phyloP scores from a whole-genome alignment of 495 filamentous ascomycete genomes.

The Friedmanniomyces endolithicus region DNA sequence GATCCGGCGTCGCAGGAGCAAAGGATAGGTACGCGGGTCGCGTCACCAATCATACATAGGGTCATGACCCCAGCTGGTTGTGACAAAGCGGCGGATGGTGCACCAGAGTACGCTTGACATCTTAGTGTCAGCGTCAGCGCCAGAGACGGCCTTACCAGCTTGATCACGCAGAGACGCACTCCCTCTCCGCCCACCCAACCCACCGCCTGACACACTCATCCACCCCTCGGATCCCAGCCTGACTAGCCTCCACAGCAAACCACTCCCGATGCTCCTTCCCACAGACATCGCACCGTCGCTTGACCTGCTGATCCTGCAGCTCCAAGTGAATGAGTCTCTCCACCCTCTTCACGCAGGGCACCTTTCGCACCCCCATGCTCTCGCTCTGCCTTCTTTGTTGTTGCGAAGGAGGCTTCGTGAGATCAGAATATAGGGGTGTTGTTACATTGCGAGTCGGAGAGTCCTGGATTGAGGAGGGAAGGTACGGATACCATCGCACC shows the following conservation, averaged over 20 bases:
- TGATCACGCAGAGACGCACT: no score
- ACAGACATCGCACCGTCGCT: slow-evolving; percentile 61
- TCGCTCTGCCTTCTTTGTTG: slow-evolving; percentile 10
- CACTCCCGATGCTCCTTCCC: slow-evolving; percentile 86
- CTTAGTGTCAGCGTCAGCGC: no score
- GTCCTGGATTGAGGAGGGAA: slow-evolving; percentile 35
- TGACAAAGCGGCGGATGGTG: no score
- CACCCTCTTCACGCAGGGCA: slow-evolving; percentile 77
- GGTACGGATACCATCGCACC: slow-evolving; percentile 84
- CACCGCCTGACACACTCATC: slow-evolving; percentile 80
- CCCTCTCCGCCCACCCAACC: slow-evolving; percentile 63
- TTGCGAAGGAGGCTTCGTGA: slow-evolving; percentile 3
- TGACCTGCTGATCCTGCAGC: slow-evolving; percentile 54
- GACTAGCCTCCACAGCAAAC: slow-evolving; percentile 78
- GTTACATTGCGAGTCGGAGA: slow-evolving; percentile 24
- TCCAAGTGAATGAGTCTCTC: slow-evolving; percentile 88
- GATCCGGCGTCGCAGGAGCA: not conserved
- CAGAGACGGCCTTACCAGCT: no score
- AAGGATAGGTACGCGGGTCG: not conserved
- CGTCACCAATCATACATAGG: not conserved
- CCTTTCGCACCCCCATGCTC: slow-evolving; percentile 38
- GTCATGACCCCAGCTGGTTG: not conserved
- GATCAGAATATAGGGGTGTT: slow-evolving; percentile 21
- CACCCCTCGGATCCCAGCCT: slow-evolving; percentile 56
- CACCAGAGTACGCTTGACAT: no score